Conservation (phyloP, 495 filamentous ascomycete genomes). For the Zalerion maritima region DNA sequence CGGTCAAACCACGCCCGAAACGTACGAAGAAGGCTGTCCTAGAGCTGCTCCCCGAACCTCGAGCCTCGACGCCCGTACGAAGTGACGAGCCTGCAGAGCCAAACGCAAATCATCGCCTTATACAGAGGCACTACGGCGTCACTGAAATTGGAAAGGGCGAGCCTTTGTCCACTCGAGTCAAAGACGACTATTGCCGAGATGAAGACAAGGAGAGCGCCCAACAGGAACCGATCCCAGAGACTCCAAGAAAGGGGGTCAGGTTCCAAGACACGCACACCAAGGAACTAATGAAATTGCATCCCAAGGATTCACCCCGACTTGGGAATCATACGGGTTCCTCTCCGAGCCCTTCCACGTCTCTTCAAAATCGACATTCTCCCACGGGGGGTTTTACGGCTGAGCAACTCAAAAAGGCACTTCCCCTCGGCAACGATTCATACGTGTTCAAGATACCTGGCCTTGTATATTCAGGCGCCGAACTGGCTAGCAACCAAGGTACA, state of each 20-base stretch:
- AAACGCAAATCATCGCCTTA: neutral
- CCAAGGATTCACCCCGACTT: too few relatives aligned
- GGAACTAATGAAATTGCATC: too few relatives aligned
- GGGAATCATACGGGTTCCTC: too few relatives aligned
- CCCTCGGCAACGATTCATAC: too few relatives aligned
- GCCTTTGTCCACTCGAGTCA: neutral
- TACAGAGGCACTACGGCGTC: neutral
- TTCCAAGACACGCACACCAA: neutral
- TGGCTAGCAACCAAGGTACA: too few relatives aligned
- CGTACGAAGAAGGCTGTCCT: neutral
- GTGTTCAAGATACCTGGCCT: too few relatives aligned
- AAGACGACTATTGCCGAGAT: neutral
- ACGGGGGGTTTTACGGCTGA: too few relatives aligned
- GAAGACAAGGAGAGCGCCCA: too few relatives aligned
- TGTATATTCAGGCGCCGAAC: too few relatives aligned
- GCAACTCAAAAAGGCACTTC: too few relatives aligned
- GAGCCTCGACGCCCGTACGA: neutral
- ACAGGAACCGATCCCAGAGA: neutral
- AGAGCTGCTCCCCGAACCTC: neutral
- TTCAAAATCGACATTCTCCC: too few relatives aligned
- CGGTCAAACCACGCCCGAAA: neutral
- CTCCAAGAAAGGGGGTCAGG: neutral
- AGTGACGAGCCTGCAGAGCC: neutral
- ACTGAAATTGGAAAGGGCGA: neutral
- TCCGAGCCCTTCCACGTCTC: too few relatives aligned